Conservation (phyloP, 2,329 filamentous ascomycete genomes). For the Sporothrix phasma region DNA sequence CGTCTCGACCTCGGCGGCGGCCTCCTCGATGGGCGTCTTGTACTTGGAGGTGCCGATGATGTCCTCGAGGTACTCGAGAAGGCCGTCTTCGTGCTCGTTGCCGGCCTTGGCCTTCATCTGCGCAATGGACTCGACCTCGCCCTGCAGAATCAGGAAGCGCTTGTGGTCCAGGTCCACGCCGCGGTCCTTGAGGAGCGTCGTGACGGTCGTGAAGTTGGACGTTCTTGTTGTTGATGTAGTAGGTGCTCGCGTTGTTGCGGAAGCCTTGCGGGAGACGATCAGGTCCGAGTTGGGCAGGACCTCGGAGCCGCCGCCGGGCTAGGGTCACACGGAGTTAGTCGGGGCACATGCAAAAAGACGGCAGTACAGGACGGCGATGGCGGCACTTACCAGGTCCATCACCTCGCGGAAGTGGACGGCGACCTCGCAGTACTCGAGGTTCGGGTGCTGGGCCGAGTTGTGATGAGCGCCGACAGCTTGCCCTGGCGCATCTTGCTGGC, state of each 20-base stretch:
- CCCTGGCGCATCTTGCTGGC: conserved; percentile 99
- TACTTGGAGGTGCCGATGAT: conserved; percentile 99
- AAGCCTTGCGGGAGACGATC: conserved; percentile 88
- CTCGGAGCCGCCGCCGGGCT: conserved; percentile 63
- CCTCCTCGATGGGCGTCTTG: conserved; percentile 92
- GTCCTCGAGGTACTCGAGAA: conserved; percentile 94
- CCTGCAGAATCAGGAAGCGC: conserved; percentile 91
- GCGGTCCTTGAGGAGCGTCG: conserved; percentile 71
- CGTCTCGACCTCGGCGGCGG: conserved; percentile 77
- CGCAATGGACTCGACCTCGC: conserved; percentile 95
- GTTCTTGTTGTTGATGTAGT: conserved; percentile 88
- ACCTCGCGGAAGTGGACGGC: conserved; percentile 96
- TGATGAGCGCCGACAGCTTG: conserved; percentile 97
- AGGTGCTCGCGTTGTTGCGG: conserved; percentile 97
- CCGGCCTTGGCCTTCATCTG: conserved; percentile 98
- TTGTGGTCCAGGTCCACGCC: conserved; percentile 97
- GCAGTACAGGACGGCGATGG: neutral
- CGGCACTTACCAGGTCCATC: conserved; percentile 57
- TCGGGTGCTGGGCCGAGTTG: conserved; percentile 79
- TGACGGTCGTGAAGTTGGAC: conserved; percentile 88
- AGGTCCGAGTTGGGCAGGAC: conserved; percentile 76
- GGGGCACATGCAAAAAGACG: neutral
- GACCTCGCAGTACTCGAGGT: conserved; percentile 87
- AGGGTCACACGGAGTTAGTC: neutral
- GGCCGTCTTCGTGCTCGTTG: conserved; percentile 90